Evolutionary conservation across 2,329 filamentous ascomycete genomes (phyloP), one percentile per base, ranked within the genome.

Genomic region (Aspergillus amoenus): DNA sequence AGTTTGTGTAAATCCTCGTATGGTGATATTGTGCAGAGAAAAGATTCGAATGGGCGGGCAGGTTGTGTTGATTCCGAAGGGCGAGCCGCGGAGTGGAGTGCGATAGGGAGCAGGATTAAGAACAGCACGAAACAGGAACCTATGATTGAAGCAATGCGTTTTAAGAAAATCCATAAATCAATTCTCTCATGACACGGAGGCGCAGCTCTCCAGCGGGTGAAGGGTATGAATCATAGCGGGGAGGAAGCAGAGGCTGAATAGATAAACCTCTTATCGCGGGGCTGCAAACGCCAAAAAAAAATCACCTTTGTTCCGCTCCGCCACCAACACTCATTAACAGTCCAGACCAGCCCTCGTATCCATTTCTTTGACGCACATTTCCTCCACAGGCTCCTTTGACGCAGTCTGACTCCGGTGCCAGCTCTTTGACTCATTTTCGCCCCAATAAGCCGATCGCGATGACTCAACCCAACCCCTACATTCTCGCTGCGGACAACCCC

Each of bases 401-500:
- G 6, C n/a, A 24, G 7, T 34, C 21, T 32, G 48, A 51, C 45
- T 22, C 47, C 18, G 34, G 24, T 30, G 34, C n/a, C 17, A n/a
- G 30, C 24, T 24, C 30, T 30, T 48, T 60, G 58, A 58, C 62
- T 57, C 60, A 62, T 30, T 30, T 30, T 11, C 3, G 27, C 27
- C 43, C 12, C 5, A 22, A 27, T 27, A 37, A 49, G 42, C 37
- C 30, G 52, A 8, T 37, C 58, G 64, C 44, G 37, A 77, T 77
- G 74, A 68, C 69, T 61, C 69, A 70, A 60, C 70, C 73, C 40
- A 93, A 91, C 67, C 83, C 83, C 1, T 91, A 88, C 71, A 80
- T 91, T 55, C 82, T 92, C 48, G 93, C 93, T 41, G 90, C 93
- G 59, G 93, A 96, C 73, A 88, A 91, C 68, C 89, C 88, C 51